These are phyloP conservation scores for Diaporthe batatas DNA, from an alignment of 2,329 filamentous ascomycete species.

Conservation along the genomic window DNA sequence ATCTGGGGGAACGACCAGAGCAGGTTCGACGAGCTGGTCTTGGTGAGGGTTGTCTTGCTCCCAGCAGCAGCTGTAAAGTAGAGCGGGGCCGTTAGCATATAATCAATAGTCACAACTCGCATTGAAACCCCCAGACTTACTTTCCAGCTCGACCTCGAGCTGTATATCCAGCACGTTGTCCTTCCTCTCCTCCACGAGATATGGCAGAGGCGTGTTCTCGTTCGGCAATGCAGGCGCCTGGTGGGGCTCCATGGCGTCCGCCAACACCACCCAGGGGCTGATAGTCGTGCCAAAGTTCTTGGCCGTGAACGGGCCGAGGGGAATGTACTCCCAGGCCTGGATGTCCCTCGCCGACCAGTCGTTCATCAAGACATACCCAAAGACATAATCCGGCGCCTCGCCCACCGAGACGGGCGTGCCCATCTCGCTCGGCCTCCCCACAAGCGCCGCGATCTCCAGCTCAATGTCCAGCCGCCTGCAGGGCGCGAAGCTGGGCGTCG, in stretches of 20 bases:
- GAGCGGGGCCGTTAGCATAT: no score
- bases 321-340: constrained; percentile 72
- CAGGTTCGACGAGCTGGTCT: constrained; percentile 60
- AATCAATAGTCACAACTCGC: no score
- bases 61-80: constrained; percentile 38
- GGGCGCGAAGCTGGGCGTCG: constrained; percentile 70
- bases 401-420: constrained; percentile 75
- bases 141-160: constrained; percentile 56
- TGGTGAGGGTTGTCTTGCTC: constrained; percentile 46
- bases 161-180: constrained; percentile 54
- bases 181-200: constrained; percentile 69
- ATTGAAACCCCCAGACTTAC: constrained; percentile 47
- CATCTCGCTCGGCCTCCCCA: constrained; percentile 76
- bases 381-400: constrained; percentile 79
- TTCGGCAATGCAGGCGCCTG: constrained; percentile 50
- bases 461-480: constrained; percentile 79
- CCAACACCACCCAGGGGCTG: constrained; percentile 72
- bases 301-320: constrained; percentile 72
- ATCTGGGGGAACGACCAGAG: constrained; percentile 88
- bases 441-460: constrained; percentile 82
- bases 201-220: constrained; percentile 53
- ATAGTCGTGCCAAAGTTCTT: constrained; percentile 73
- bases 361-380: constrained; percentile 76
- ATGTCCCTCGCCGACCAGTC: constrained; percentile 76
- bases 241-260: constrained; percentile 65